Base-by-base conservation (phyloP, 2,329 filamentous ascomycete species). In the Emericellopsis atlantica region DNA sequence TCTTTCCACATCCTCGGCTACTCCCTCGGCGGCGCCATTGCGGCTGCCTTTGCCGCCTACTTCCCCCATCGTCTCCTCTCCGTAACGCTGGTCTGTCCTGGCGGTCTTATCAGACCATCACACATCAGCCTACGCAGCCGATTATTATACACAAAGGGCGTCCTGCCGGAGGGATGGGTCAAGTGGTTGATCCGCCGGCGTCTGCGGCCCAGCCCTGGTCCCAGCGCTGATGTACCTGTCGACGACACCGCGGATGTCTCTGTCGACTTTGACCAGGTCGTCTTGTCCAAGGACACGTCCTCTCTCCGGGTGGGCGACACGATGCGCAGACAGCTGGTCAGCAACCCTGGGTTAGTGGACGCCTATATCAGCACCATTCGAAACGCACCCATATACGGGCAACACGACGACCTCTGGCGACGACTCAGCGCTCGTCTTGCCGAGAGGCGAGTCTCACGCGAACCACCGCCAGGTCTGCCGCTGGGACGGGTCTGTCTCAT, bases 1-100 rank as follows among this genome's bases (percentile, higher is more conserved):
- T 69, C 67, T 40, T 90, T 92, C 57, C 75, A 78, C 44, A 62
- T 93, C 6, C 61, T 88, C 3, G 87, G 86, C 2, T 93, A 92
- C 57, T 88, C 82, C 0, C 68, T 94, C 0, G 86, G 87, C 36
- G 87, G 86, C 31, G 83, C 81, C 11, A 72, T 93, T 33, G 72
- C 74, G 1, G 78, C 76, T 9, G 69, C 77, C 16, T 92, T 92
- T 53, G 72, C 84, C 1, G 70, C 73, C 1, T 76, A 76, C 53
- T 84, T 86, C 51, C 76, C 83, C 0, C 59, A 74, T 31, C 62
- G 83, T 32, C 61, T 89, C 12, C 67, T 69, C 7, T 76, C 72
- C 5, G 62, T 88, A 12, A 66, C 79, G 5, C 68, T 89, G 15
- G 59, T 90, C 32, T 81, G 81, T 0, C 78, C 81, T 0, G 67